phyloP scores from a whole-genome alignment of 371 early-diverging fungal species.

The Cokeromyces recurvatus region DNA sequence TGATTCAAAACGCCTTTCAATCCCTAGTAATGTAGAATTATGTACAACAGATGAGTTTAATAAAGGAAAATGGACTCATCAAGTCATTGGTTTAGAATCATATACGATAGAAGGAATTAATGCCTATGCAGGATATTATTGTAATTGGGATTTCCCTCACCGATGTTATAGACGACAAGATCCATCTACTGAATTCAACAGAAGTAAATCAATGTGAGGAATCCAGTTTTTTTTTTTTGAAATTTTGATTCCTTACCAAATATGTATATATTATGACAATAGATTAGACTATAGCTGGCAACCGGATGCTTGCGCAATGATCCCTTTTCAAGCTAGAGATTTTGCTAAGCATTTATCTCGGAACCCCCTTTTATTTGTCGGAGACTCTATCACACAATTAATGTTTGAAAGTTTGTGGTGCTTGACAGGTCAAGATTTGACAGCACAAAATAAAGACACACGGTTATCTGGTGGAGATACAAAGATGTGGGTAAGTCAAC shows the following conservation, averaged over 20 bases:
- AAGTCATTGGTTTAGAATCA: slow-evolving; percentile 10
- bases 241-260: neutral
- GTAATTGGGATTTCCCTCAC: slow-evolving; percentile 27
- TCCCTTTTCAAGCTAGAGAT: slow-evolving; percentile 17
- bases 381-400: slow-evolving; percentile 39
- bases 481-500: slow-evolving; percentile 22
- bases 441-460: slow-evolving; percentile 7
- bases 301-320: slow-evolving; percentile 20
- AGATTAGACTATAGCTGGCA: slow-evolving; percentile 35
- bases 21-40: too few relatives aligned
- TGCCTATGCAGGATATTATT: slow-evolving; percentile 24
- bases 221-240: neutral
- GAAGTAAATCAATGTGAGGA: slow-evolving; percentile 30
- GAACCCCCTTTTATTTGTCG: slow-evolving; percentile 32
- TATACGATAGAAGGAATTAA: slow-evolving; percentile 21
- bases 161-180: slow-evolving; percentile 28
- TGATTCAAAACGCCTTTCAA: too few relatives aligned
- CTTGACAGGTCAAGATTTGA: slow-evolving; percentile 21
- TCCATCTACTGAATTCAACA: slow-evolving; percentile 17
- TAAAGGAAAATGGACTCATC: slow-evolving; percentile 28
- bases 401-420: slow-evolving; percentile 35
- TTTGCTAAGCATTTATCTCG: slow-evolving; percentile 27
- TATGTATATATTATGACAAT: neutral
- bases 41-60: slow-evolving; percentile 25
- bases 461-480: slow-evolving; percentile 22